A percentile compares a stretch with the other conserved stretches of the same genome.
Evolutionary conservation across 2,329 filamentous ascomycete genomes (phyloP).

Genomic region (Colletotrichum salicis): DNA sequence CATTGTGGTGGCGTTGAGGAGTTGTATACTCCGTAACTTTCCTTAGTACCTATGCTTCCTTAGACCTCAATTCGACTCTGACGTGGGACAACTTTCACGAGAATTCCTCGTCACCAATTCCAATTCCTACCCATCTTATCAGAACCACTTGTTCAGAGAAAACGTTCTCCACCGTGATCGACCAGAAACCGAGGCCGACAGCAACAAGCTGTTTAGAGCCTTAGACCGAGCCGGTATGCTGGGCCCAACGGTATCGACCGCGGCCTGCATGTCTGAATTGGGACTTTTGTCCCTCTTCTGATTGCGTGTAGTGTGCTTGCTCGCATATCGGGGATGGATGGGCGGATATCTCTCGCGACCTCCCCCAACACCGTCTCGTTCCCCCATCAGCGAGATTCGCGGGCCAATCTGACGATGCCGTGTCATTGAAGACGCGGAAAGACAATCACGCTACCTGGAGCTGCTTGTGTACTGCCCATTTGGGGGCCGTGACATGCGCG

Average conservation of each 20-base stretch:
- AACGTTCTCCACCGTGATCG: background rate
- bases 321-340: conserved; percentile 16
- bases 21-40: background rate
- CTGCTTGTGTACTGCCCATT: background rate
- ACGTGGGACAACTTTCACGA: background rate
- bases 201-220: background rate
- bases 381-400: background rate
- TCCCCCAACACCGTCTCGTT: background rate
- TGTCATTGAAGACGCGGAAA: conserved; percentile 22
- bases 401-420: conserved; percentile 18
- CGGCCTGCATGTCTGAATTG: conserved; percentile 11
- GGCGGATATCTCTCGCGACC: conserved; percentile 23
- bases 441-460: conserved; percentile 13
- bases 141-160: background rate
- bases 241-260: conserved; percentile 2
- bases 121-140: background rate
- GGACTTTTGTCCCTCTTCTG: conserved; percentile 23
- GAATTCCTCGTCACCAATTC: background rate
- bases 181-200: background rate
- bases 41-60: too few species aligned
- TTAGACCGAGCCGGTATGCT: conserved; percentile 13
- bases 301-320: conserved; percentile 15
- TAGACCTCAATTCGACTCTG: background rate
- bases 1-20: background rate
- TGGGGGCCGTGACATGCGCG: conserved; percentile 15